Base-by-base conservation (phyloP, 495 filamentous ascomycete species). In the Penicillium manginii region DNA sequence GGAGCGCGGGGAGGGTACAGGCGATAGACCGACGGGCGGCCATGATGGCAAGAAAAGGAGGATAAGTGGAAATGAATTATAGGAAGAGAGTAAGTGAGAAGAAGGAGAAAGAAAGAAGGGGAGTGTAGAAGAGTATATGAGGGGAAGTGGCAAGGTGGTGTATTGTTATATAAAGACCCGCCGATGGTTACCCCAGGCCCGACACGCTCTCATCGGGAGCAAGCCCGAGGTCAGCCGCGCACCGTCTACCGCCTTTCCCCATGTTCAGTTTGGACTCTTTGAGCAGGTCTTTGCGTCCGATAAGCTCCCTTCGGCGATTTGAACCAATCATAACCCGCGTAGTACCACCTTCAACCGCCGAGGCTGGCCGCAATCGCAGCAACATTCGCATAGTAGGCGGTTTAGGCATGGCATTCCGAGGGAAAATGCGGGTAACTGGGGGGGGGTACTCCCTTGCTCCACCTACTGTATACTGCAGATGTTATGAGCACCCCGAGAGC, bases 1-100 rank as follows among this genome's bases (percentile, higher is more conserved):
- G 74, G 67, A 80, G 75, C 71, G 76, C 68, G 71, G 77, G 75
- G 68, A 78, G 63, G 52, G 75, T 72, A 48, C 72, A 67, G 62
- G 72, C 60, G 57, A 78, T 59, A 35, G 77, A 77, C 65, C 74
- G 75, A 62, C 74, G 69, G 71, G 77, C 74, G 65, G 77, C 75
- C 77, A 80, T 80, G 57, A 39, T 75, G 64, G 53, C 54, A 48
- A 23, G 49, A 14, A 37, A 11, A 29, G 14, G 45, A 46, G 42
- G 37, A 10, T 11, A 21, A 50, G 1, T 37, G 29, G 18, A 15
- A 15, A 50, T 49, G 17, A 19, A 31, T 17, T 19, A 31, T 29
- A 21, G n/a, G 37, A 33, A 15, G 37, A n/a, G 52, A 21, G 57
- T 18, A 40, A 32, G 50, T 46, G 17, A n/a, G 12, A 21, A 19